A percentile compares a stretch with the other conserved stretches of the same genome.
phyloP scores from a whole-genome alignment of 2,329 filamentous ascomycete species.

The Sphaerulina vaccinii region DNA sequence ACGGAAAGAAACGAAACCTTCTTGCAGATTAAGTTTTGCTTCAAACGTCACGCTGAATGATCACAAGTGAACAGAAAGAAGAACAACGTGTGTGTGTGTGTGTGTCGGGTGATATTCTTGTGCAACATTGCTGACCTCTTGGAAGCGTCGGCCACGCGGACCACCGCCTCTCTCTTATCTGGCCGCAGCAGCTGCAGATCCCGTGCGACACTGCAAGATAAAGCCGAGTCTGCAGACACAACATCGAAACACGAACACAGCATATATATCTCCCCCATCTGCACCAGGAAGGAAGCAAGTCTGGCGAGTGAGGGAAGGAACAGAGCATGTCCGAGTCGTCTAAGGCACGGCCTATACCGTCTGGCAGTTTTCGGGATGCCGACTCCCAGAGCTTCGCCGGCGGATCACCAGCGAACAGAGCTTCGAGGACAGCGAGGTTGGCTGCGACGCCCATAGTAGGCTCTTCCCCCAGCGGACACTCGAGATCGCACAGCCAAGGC shows the following conservation, averaged over 20 bases:
- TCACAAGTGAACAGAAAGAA: neutral
- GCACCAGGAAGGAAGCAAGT: neutral
- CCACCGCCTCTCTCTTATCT: neutral
- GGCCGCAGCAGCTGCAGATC: neutral
- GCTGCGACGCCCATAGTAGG: conserved; percentile 30
- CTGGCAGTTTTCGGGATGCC: conserved; percentile 21
- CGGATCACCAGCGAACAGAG: conserved; percentile 47
- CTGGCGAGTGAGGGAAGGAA: too few relatives aligned
- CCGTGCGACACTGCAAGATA: neutral
- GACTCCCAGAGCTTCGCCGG: conserved; percentile 22
- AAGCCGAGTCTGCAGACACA: neutral
- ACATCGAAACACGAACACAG: neutral
- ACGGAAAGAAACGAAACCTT: neutral
- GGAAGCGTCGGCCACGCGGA: neutral
- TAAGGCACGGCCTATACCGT: conserved; percentile 25
- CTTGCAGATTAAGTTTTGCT: neutral
- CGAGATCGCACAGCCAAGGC: conserved; percentile 19
- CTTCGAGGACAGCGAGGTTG: conserved; percentile 40
- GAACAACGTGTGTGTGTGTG: too few relatives aligned
- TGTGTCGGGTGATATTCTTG: neutral
- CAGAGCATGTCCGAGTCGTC: conserved; percentile 16
- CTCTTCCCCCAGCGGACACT: conserved; percentile 25
- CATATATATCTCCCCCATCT: neutral
- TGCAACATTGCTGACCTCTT: neutral
- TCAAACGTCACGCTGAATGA: neutral